Base-by-base conservation (phyloP, 768 basidiomycete genomes). In the Peribolospora baueri region DNA sequence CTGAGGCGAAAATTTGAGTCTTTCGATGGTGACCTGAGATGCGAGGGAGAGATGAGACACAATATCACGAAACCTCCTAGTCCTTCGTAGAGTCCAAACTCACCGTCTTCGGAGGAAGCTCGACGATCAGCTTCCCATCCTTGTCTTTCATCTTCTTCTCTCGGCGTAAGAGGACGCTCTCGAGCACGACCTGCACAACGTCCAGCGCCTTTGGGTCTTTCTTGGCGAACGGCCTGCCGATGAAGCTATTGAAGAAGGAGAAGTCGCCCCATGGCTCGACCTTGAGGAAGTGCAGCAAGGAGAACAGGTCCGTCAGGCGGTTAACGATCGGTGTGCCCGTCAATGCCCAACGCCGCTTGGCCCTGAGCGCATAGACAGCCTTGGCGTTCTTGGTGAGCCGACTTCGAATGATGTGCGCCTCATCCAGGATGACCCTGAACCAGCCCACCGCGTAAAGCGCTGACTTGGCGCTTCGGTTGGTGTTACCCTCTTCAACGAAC, bases 261-360 rank as follows among this genome's bases (percentile, higher is more conserved):
- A 67, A 66, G 54, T 69, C 66, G 11, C 69, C 68, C 68, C 65
- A 66, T 5, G 65, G 68, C 57, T 70, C 70, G 25, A 69, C 60
- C 36, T 64, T 58, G 25, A 71, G 62, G 61, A 69, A 70, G 59
- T 68, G 69, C 3, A 84, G 65, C 2, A 97, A 71, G 1, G 87
- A 90, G 63, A 82, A 87, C 11, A 97, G 71, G 62, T 97, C 91
- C 61, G 61, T 61, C 43, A 63, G 60, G 59, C 80, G 79, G 65
- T 97, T 97, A 54, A 93, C 84, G 57, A 97, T 95, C 0, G 91
- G 91, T 4, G 91, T 97, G 9, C 86, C 81, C 75, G 86, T 91
- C 39, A 91, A 77, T 3, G 85, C 85, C 91, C 91, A 97, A 59
- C 82, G 74, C 49, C 84, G 71, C 57, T 79, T 73, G 4, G 82